Base-by-base conservation (phyloP, 1,139 yeast genomes). In the Torulaspora pretoriensis region DNA sequence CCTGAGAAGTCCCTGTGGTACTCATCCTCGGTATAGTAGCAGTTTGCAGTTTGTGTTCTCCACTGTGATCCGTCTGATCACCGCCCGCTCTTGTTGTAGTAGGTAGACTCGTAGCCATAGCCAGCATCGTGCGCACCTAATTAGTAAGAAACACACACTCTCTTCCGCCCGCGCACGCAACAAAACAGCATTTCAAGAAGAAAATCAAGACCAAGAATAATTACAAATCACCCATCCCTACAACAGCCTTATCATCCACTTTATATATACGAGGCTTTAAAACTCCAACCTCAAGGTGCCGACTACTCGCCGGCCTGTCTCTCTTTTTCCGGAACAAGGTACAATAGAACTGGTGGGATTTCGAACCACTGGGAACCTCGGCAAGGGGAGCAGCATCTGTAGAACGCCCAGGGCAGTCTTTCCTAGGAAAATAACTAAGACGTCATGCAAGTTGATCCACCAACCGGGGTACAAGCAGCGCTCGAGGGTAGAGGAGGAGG, bases 101-200 rank as follows among this genome's bases (percentile, higher is more conserved):
- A 9, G 43, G 43, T 40, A 34, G 13, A 28, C 33, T 33, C 12
- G 43, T 40, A n/a, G 38, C 43, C 43, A 40, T 40, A 12, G 43
- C 38, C 27, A 40, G 24, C 43, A 40, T 39, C 35, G 22, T 27
- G 23, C 8, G 17, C 32, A 29, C 32, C 16, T 10, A 12, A n/a
- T 26, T 26, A 26, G 29, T 26, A n/a, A 26, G 12, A 26, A n/a
- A 26, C n/a, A 9, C 28, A 26, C 29, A 26, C 29, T 26, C 32
- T 14, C 22, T 29, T 29, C 16, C 10, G 16, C 16, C n/a, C n/a
- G 32, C 32, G n/a, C 32, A 29, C 16, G 32, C 32, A 29, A 29
- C 32, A 29, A 29, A 29, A 29, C 32, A 7, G 10, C 17, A 3
- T 8, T 29, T 13, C 32, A 14, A 29, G 32, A 29, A 29, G 13